Base-by-base conservation (phyloP, 2,329 filamentous ascomycete species). In the Fusarium sp. region DNA sequence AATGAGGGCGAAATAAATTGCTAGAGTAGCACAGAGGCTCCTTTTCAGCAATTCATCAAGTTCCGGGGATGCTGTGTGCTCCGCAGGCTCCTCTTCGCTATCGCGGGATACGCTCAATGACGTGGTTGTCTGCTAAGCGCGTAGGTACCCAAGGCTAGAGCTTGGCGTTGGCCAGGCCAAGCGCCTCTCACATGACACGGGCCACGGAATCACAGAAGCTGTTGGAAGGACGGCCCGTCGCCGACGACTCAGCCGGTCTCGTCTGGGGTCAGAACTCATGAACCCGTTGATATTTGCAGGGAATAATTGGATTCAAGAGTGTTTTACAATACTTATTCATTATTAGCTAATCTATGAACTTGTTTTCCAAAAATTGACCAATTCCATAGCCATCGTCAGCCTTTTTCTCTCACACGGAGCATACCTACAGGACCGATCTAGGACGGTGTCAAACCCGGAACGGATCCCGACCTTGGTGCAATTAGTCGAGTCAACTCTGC, bases 121-220 rank as follows among this genome's bases (percentile, higher is more conserved):
- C 62, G 65, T 70, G 63, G 43, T 48, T 43, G 51, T 36, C 47
- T 54, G 72, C 62, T 73, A 73, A 60, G 55, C 62, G 13, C 52
- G 15, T 16, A 62, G 60, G 66, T 64, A 68, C 62, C 66, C 46
- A 46, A 64, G 46, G 36, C 54, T 60, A 15, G 37, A 46, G 48
- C 63, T 51, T 55, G 54, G 46, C 39, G 39, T 59, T 47, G 44
- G 47, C 60, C 51, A 41, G 43, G 41, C 51, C 60, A 55, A 46
- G 40, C 57, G 39, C 61, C 52, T 60, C 69, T 73, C 70, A 71
- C 71, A 73, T 73, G 65, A 71, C 63, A 71, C 59, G 64, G 61
- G 63, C 55, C 63, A 66, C 62, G 47, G 51, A 50, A 57, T 57
- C 43, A 37, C 40, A 51, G 39, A 62, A 66, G 41, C 36, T 40